Base-by-base conservation (phyloP, 1,139 yeast genomes). In the Geotrichum cucujoidarum region DNA sequence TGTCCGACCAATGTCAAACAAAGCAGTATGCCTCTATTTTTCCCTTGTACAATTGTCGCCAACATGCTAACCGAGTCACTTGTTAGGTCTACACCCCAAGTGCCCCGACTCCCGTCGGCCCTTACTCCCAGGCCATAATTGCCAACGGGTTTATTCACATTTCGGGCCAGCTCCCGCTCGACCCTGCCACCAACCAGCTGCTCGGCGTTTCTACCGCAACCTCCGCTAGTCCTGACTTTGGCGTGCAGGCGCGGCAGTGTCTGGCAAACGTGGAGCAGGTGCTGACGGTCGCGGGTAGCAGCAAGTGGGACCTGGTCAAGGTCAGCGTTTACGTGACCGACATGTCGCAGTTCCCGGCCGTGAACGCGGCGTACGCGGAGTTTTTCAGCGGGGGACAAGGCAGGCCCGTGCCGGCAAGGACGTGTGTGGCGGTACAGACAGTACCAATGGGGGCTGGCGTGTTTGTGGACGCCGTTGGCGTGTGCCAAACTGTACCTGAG, bases 101-200 rank as follows among this genome's bases (percentile, higher is more conserved):
- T 57, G 96, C 95, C 27, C 97, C 97, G 60, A 88, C 94, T 53
- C 95, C 97, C 54, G 96, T 95, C 43, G 97, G 95, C 48, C 80
- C 95, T 17, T 90, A 90, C 69, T 85, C 95, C 35, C 97, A 89
- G 67, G 97, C 97, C 42, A 78, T 89, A 68, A 88, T 84, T 72
- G 92, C 81, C 48, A 60, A 59, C 76, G 83, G 89, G 50, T 80
- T 88, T 67, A 70, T 92, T 64, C 92, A 85, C 67, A 89, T 90
- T 52, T 88, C 96, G 39, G 98, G 98, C 50, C 98, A 92, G 72
- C 81, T 92, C 54, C 97, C 97, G 51, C 80, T 81, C 73, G 86
- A 94, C 43, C 76, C 92, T 39, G 90, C 83, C 14, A 63, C 64
- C 40, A 81, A 82, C 68, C 83, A 87, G 56, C 79, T 89, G 59